Base-by-base conservation (phyloP, 306 rosid species). In the Albizia julibrissin region DNA sequence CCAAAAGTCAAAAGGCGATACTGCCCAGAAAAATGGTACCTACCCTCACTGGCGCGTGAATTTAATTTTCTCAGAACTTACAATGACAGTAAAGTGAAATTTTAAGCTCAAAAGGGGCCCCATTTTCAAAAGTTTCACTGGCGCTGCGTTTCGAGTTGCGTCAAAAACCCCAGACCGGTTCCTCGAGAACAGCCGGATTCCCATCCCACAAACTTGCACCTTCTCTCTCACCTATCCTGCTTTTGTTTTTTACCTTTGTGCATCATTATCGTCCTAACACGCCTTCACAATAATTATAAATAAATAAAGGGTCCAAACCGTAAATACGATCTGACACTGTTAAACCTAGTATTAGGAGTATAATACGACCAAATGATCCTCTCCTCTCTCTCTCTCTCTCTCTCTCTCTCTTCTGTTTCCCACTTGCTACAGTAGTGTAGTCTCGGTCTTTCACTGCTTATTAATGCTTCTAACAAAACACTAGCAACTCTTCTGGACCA, bases 141-240 rank as follows among this genome's bases (percentile, higher is more conserved):
- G 18, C 13, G 15, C 22, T 61, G 42, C 33, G 15, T 21, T 70
- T 9, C 75, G 12, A 69, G 74, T 40, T 42, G 56, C 84, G 46
- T 82, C 71, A 43, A 72, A 81, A 82, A 58, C 50, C 49, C 85
- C 80, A 83, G 87, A 80, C 94, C 86, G 70, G 24, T 85, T 89
- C 88, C 92, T 91, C 91, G 94, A 85, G 70, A 86, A 34, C 88
- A 87, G 91, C 56, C 69, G 58, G 92, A 88, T 87, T 87, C 95
- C 86, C 85, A 49, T 52, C 52, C 78, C 58, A 10, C 22, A 76
- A 79, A 1, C 42, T 11, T 29, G 21, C 14, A 3, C 69, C 13
- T 18, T 27, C 52, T 82, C 87, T 46, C 72, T n/a, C 37, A 26
- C 44, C 22, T 6, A 8, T 10, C 49, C 40, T 39, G 6, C 49